Conservation (phyloP, 306 rosid genomes). For the Purshia tridentata region DNA sequence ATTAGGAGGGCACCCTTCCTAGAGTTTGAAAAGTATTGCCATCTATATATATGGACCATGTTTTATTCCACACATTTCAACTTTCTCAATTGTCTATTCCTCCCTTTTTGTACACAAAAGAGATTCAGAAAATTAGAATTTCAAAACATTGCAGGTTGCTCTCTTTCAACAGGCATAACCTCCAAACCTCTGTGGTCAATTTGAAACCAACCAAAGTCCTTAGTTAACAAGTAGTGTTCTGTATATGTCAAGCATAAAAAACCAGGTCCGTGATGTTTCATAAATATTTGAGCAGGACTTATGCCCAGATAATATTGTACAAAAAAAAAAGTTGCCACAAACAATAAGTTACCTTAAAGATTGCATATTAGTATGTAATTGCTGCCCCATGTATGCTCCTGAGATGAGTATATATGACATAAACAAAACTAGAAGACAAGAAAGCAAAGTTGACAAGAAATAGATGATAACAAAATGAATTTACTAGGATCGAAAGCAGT, state of each 20-base stretch:
- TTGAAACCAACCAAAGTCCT: background rate
- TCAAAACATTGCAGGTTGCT: background rate
- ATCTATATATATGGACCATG: too few species aligned
- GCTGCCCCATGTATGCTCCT: conserved; percentile 54
- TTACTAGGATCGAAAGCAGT: conserved; percentile 44
- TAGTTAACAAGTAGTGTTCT: background rate
- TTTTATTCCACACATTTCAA: background rate
- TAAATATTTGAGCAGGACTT: too few species aligned
- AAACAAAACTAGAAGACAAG: conserved; percentile 15
- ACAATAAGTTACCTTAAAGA: conserved; percentile 42
- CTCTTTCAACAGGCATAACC: background rate
- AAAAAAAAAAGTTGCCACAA: conserved; percentile 15
- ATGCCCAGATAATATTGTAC: background rate
- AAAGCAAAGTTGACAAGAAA: conserved; percentile 11
- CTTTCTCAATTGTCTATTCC: background rate
- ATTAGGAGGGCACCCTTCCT: too few species aligned
- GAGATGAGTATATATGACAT: conserved; percentile 31
- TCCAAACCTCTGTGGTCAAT: background rate
- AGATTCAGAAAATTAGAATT: background rate
- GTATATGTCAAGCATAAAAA: too few species aligned
- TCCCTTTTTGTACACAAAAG: background rate
- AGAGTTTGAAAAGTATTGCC: too few species aligned
- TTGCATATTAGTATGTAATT: conserved; percentile 33
- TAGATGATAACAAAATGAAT: conserved; percentile 23
- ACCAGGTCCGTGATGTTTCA: too few species aligned